These are phyloP conservation scores for Hygrocybe coccinea DNA, from an alignment of 768 basidiomycete genomes.

Conservation along the genomic window DNA sequence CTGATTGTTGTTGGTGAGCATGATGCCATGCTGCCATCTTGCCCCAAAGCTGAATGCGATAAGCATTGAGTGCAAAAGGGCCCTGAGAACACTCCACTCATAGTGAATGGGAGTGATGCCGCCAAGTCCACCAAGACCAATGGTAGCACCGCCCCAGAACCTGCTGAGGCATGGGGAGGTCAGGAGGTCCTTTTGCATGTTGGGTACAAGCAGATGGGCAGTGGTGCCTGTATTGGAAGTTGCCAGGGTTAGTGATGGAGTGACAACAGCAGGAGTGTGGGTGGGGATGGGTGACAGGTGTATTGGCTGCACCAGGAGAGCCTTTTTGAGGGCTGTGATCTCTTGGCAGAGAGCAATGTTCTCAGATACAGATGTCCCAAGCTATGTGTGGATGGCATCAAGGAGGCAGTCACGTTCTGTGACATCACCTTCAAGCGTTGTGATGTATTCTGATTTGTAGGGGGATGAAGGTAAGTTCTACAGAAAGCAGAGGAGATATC, in stretches of 20 bases:
- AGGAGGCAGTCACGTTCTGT: conserved; percentile 88
- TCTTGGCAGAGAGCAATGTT: conserved; percentile 80
- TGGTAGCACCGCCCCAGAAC: conserved; percentile 75
- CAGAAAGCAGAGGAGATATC: neutral
- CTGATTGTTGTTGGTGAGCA: conserved; percentile 33
- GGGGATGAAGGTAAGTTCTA: neutral
- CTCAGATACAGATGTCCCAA: conserved; percentile 74
- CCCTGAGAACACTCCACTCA: conserved; percentile 34
- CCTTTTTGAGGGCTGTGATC: conserved; percentile 66
- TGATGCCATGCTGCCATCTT: conserved; percentile 78
- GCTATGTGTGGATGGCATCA: conserved; percentile 78
- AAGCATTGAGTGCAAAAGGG: conserved; percentile 58
- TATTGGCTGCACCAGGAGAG: conserved; percentile 44
- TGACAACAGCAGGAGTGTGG: conserved; percentile 35
- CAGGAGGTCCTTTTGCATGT: conserved; percentile 74
- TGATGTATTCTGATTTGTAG: conserved; percentile 74
- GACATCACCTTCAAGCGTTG: conserved; percentile 89
- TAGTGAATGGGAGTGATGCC: conserved; percentile 84
- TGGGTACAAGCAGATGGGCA: conserved; percentile 47
- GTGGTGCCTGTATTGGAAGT: conserved; percentile 8
- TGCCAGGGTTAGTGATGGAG: conserved; percentile 20
- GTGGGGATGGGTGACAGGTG: conserved; percentile 39
- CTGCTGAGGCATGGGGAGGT: conserved; percentile 51
- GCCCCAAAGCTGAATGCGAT: conserved; percentile 90
- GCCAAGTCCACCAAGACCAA: conserved; percentile 41